Conservation (phyloP, 2,329 filamentous ascomycete genomes). For the Clonostachys rosea region DNA sequence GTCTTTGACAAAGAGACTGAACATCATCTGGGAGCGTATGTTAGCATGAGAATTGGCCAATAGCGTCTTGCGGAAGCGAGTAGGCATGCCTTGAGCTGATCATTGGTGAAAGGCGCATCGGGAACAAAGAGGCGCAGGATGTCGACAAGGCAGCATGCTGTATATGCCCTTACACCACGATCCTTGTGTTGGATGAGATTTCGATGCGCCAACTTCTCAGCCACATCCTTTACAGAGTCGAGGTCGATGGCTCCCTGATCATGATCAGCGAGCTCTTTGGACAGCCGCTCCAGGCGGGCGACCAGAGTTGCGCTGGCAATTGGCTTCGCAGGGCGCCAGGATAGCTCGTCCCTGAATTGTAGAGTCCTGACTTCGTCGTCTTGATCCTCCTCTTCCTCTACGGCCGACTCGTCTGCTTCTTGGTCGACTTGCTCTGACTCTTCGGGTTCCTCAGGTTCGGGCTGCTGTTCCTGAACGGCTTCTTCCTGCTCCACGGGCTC, state of each 20-base stretch:
- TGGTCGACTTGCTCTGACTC: constrained; percentile 5
- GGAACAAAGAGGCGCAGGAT: constrained; percentile 90
- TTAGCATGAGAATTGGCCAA: neutral
- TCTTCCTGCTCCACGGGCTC: constrained; percentile 8
- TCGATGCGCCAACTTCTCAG: constrained; percentile 76
- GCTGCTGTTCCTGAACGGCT: constrained; percentile 5
- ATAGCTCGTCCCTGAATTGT: constrained; percentile 78
- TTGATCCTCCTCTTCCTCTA: constrained; percentile 4
- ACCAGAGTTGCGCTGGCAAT: constrained; percentile 82
- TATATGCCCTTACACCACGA: constrained; percentile 84
- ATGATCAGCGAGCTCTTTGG: constrained; percentile 76
- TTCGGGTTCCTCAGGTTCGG: neutral
- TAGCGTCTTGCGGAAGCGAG: neutral
- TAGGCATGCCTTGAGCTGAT: constrained; percentile 70
- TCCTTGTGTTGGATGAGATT: constrained; percentile 90
- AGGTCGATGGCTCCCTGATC: constrained; percentile 84
- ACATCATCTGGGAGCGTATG: constrained; percentile 67
- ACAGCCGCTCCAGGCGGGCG: constrained; percentile 73
- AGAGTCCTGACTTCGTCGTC: constrained; percentile 38
- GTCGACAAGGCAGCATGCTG: constrained; percentile 86
- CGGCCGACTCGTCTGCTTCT: constrained; percentile 3
- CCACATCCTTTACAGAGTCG: constrained; percentile 77
- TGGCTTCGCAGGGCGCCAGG: constrained; percentile 87
- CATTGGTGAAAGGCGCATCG: constrained; percentile 86
- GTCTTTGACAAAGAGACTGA: constrained; percentile 78